Conservation (phyloP, 345 rosid genomes). For the Eucalyptus cloeziana region DNA sequence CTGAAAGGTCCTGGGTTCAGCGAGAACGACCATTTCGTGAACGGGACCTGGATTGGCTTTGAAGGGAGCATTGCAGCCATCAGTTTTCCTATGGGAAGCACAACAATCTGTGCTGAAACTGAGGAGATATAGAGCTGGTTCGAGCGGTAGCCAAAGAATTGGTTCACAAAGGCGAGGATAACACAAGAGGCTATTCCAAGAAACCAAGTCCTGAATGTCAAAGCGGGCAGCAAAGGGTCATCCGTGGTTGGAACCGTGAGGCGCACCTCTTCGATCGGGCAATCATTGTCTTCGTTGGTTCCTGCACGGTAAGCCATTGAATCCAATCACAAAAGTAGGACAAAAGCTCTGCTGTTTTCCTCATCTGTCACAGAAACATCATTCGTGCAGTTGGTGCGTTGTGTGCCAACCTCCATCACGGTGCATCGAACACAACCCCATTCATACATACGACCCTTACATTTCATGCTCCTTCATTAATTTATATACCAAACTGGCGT, state of each 20-base stretch:
- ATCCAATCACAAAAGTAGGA: not conserved
- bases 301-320: not conserved
- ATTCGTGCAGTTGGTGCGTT: not conserved
- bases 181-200: constrained; percentile 24
- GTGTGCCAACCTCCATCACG: not conserved
- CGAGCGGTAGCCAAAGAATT: constrained; percentile 36
- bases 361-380: not conserved
- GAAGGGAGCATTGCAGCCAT: constrained; percentile 32
- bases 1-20: constrained; percentile 53
- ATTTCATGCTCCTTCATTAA: not conserved
- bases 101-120: constrained; percentile 28
- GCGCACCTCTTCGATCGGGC: constrained; percentile 35
- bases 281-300: constrained; percentile 21
- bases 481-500: not conserved
- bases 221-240: constrained; percentile 26
- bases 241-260: constrained; percentile 29
- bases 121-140: constrained; percentile 18
- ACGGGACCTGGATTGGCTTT: constrained; percentile 6
- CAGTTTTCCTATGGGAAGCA: constrained; percentile 18
- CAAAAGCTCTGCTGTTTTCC: not conserved
- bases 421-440: not conserved
- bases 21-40: constrained; percentile 28
- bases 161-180: constrained; percentile 20
- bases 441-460: not conserved
- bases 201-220: constrained; percentile 40